Evolutionary conservation across 345 rosid genomes (phyloP).

Genomic region (Salix udensis): DNA sequence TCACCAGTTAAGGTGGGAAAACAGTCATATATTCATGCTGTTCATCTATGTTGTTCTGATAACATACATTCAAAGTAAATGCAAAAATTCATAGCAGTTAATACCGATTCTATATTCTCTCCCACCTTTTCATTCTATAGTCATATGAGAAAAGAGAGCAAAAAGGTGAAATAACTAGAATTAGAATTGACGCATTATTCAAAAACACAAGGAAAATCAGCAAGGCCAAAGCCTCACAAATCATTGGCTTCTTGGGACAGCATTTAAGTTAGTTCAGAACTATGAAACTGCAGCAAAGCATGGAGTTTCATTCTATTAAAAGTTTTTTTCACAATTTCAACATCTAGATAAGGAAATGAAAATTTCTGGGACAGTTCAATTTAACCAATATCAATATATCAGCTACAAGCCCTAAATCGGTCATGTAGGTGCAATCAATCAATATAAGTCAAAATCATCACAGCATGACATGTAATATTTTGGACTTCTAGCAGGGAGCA

Average conservation of each 20-base stretch:
- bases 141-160: background rate
- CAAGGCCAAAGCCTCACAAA: background rate
- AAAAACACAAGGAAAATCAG: background rate
- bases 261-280: background rate
- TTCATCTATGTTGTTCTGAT: background rate
- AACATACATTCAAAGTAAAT: background rate
- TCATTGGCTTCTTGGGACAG: background rate
- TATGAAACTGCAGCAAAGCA: background rate
- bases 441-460: background rate
- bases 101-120: background rate
- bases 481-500: too few species aligned
- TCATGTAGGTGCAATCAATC: background rate
- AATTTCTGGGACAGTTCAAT: background rate
- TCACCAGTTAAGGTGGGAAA: background rate
- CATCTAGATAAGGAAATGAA: background rate
- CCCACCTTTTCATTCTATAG: background rate
- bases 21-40: background rate
- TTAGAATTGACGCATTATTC: background rate
- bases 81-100: background rate
- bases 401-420: background rate
- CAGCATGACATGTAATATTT: too few species aligned
- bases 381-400: background rate
- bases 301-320: background rate
- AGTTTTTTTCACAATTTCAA: too few species aligned
- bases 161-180: background rate